Evolutionary conservation across 352 stramenopile genomes (phyloP), one percentile per base, ranked within the genome.

Genomic region (Pythium scleroteichum): DNA sequence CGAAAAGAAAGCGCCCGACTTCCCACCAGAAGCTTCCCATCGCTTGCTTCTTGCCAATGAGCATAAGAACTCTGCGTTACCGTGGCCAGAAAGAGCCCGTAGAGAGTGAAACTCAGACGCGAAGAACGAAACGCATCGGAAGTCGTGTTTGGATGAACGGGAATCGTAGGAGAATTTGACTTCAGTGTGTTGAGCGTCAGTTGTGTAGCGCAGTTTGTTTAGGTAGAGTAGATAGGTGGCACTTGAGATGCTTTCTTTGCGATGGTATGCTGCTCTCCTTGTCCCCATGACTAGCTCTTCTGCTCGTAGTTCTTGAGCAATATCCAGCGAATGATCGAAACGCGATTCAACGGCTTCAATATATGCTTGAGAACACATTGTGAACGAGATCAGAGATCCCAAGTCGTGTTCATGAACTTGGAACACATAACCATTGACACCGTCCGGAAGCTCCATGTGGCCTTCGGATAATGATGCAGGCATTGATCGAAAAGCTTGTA

Each of bases 1-100:
- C 4, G 81, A 91, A 60, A 95, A 95, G 57, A 92, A 94, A 2
- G 86, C 86, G 33, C 86, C 86, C 1, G 86, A 95, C 35, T 95
- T 95, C 40, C 86, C 86, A 41, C 86, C 86, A n/a, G 72, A 82
- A 2, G 84, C 80, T 54, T 91, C 79, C 79, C 82, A 94, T 0
- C 73, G 68, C 26, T 79, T 86, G 55, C 86, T 95, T 55, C 90
- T 73, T 2, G 82, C 76, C 20, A 95, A 83, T 0, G 86, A 93
- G 47, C 91, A 88, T n/a, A 95, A 54, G 52, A 92, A 95, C 19
- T 86, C 75, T 5, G 81, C 59, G 47, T 95, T 95, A 0, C 84
- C 82, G 0, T 80, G 79, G 10, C 78, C 71, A 5, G 66, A 79
- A 10, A 95, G 69, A 1, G 80, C 79, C 1, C 86, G 84, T 19